Conservation (phyloP, 768 basidiomycete species). For the Russula griseocarnosa region DNA sequence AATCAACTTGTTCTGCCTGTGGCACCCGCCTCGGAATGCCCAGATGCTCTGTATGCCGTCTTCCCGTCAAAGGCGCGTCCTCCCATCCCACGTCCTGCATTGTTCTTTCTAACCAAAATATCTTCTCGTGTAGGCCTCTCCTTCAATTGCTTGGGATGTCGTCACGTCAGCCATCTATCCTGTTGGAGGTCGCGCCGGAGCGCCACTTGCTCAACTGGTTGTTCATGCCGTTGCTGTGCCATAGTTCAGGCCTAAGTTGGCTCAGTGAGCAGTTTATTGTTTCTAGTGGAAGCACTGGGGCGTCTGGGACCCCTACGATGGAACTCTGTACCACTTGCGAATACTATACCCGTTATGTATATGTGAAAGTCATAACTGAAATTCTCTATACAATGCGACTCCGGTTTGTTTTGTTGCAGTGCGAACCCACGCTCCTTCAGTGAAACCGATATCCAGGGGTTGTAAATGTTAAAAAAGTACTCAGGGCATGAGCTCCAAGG, state of each 20-base stretch:
- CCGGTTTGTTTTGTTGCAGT: too few relatives aligned
- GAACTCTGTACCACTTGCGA: not conserved
- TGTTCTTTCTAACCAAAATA: not conserved
- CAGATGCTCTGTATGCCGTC: slow-evolving; percentile 67
- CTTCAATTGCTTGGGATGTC: slow-evolving; percentile 57
- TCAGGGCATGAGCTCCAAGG: not conserved
- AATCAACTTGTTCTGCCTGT: slow-evolving; percentile 45
- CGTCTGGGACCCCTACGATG: not conserved
- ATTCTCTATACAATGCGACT: not conserved
- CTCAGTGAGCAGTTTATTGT: not conserved
- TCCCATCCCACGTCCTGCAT: not conserved
- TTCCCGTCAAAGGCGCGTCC: slow-evolving; percentile 65
- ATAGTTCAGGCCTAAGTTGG: slow-evolving; percentile 7
- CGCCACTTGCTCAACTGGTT: slow-evolving; percentile 59
- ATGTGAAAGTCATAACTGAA: not conserved
- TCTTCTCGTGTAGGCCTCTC: slow-evolving; percentile 44
- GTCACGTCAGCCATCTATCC: slow-evolving; percentile 60
- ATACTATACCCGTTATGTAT: not conserved
- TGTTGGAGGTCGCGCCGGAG: slow-evolving; percentile 55
- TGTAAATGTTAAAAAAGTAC: not conserved
- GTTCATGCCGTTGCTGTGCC: slow-evolving; percentile 54
- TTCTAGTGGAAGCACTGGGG: not conserved
- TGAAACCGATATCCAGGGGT: not conserved
- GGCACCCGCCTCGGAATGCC: slow-evolving; percentile 44
- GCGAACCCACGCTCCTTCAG: too few relatives aligned